Evolutionary conservation across 345 rosid genomes (phyloP), one percentile per base, ranked within the genome.

Genomic region (Litchi chinensis): DNA sequence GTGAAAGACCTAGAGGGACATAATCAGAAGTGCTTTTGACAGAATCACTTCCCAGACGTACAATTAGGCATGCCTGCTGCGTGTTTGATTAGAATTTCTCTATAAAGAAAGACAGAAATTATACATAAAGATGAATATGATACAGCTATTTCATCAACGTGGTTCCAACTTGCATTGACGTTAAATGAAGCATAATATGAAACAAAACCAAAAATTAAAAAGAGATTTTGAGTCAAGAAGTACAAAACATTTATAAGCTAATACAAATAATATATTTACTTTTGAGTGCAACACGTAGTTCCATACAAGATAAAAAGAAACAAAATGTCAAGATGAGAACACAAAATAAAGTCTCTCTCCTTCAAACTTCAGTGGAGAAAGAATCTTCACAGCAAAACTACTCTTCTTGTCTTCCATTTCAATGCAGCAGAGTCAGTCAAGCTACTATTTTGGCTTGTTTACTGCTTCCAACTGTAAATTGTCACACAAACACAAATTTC

Each of bases 381-480:
- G 54, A 64, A 83, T 81, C 77, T 79, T 79, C 76, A 79, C 71
- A 67, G 39, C 37, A 74, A 63, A 78, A 80, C 37, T 32, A 68
- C 50, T 68, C 66, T n/a, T 28, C 37, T 41, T 65, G 59, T 66
- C 71, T 65, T 70, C 37, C 76, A 40, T 63, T 60, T 50, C 60
- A 63, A 57, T 48, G 75, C 59, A 46, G 8, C 26, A 46, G 24
- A 46, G 24, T 12, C 8, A 57, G 60, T 72, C 84, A 81, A 64
- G 76, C 52, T 54, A 16, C 6, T 44, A 52, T 56, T 86, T 85
- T 87, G 60, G 52, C 82, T 56, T 81, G 89, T 84, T 80, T 87
- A 22, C 66, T 76, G 77, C 80, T 82, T 72, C 90, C 90, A 80
- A 86, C 92, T 89, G 84, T 52, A 54, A 72, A 70, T 54, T 7